Base-by-base conservation (phyloP, 257 asterid species). In the Fraxinus americana region DNA sequence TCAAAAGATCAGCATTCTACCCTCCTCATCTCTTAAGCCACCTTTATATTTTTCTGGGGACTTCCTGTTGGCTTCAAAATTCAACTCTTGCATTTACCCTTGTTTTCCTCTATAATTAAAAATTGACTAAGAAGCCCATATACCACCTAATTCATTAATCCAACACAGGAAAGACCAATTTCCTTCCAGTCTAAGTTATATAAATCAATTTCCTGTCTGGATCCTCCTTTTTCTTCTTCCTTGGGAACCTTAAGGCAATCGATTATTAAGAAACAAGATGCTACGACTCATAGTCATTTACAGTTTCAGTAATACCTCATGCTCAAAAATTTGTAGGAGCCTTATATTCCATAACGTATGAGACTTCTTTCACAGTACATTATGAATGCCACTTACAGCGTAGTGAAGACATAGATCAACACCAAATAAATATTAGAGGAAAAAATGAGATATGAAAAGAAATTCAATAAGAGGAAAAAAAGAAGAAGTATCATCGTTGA, bases 401-500 rank as follows among this genome's bases (percentile, higher is more conserved):
- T 57, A 70, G 32, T 21, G 54, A 48, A 10, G 27, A 7, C 39
- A 19, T 34, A 9, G 66, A 72, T 71, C 5, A 57, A 19, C 50
- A 43, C 25, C 67, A 66, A 41, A 71, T 13, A 54, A 29, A 52
- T 13, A 50, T 67, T 7, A 14, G 36, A 14, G 52, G 52, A 3
- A 48, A 10, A 45, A 59, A 73, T 7, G 29, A 25, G 48, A 54
- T 7, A 14, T 43, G 52, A 45, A 74, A 73, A 23, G 7, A 71
- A 52, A 43, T 57, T 17, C 41, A 71, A 57, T 45, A 70, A n/a
- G 27, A 39, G 25, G 32, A 30, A 48, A 48, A 16, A 48, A 14
- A 69, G 59, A 32, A 68, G 70, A 67, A 65, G 35, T 9, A n/a
- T 29, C 77, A 57, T 21, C 30, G 23, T 67, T 50, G 43, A 59